Base-by-base conservation (phyloP, 2,329 filamentous ascomycete genomes). In the Xylaria sp. region DNA sequence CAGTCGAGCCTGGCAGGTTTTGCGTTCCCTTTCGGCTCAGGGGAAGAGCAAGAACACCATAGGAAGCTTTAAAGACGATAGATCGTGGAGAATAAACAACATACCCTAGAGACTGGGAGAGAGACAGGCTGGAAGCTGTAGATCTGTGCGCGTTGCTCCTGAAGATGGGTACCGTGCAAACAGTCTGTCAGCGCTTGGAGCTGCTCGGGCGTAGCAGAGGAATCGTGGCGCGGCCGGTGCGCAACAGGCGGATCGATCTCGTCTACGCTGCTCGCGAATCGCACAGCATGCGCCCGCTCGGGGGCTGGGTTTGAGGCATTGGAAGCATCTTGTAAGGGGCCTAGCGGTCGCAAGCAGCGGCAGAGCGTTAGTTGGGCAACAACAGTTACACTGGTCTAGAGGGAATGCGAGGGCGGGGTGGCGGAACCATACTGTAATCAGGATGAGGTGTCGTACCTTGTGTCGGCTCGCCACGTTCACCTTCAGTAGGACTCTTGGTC, bases 101-200 rank as follows among this genome's bases (percentile, higher is more conserved):
- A 81, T 89, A 95, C 93, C 81, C 93, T 88, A 53, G 93, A 95
- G 36, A 88, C 86, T 43, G 96, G 95, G 60, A 98, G 85, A 41
- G 96, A 98, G 71, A 97, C 90, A 39, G 95, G 91, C 78, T 97
- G 94, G 76, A 94, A 98, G 50, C 91, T 90, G 81, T 93, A 97
- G 77, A 94, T 93, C 77, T 91, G 92, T 84, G 97, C 89, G 71
- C 94, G 89, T 65, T 89, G 87, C 74, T 94, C 91, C 81, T 97
- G 94, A 69, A 97, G 85, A 74, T 91, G 89, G 55, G 90, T 87
- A 70, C 89, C 89, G 72, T 93, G 91, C 30, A 97, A 83, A 28
- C 89, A 90, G 73, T 89, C 88, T 59, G 92, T 90, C 69, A 97
- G 83, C 67, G 89, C 89, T 72, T 87, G 88, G 65, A 97, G 83